phyloP scores from a whole-genome alignment of 2,329 filamentous ascomycete species.

The Cytospora paraplurivora region DNA sequence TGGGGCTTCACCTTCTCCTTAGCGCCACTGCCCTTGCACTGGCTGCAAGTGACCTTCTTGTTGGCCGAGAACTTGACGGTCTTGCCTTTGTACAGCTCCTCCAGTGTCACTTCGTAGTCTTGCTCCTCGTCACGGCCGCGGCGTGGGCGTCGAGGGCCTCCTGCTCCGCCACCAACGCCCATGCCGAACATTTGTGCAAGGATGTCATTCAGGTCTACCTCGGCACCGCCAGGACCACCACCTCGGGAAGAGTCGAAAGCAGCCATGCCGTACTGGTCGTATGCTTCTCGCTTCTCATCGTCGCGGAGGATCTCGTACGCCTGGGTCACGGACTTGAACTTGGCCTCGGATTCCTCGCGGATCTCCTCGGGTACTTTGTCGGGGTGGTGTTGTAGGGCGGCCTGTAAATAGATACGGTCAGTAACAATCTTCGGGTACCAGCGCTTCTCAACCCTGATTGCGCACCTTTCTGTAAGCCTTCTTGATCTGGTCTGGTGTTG shows the following conservation, averaged over 20 bases:
- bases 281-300: conserved; percentile 88
- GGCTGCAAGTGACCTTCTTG: conserved; percentile 86
- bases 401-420: conserved; percentile 50
- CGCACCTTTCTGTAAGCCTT: conserved; percentile 93
- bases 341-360: conserved; percentile 81
- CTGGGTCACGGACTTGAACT: conserved; percentile 90
- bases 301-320: conserved; percentile 98
- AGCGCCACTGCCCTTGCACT: conserved; percentile 86
- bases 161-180: conserved; percentile 62
- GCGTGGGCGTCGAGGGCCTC: conserved; percentile 61
- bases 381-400: conserved; percentile 85
- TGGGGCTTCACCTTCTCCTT: conserved; percentile 89
- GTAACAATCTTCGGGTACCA: conserved; percentile 16
- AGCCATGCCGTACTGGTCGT: conserved; percentile 93
- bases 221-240: conserved; percentile 65
- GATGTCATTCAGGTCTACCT: conserved; percentile 87
- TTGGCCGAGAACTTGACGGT: conserved; percentile 95
- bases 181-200: conserved; percentile 90
- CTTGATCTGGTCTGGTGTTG: conserved; percentile 81
- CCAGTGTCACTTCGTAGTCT: conserved; percentile 85
- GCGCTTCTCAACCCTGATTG: conserved; percentile 21
- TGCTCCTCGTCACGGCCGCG: conserved; percentile 85
- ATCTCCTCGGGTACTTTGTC: conserved; percentile 92
- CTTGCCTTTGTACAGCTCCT: conserved; percentile 98
- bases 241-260: conserved; percentile 78